Evolutionary conservation across 2,329 filamentous ascomycete species (phyloP), one percentile per base, ranked within the genome.

Genomic region (Malbranchea cinnamomea): DNA sequence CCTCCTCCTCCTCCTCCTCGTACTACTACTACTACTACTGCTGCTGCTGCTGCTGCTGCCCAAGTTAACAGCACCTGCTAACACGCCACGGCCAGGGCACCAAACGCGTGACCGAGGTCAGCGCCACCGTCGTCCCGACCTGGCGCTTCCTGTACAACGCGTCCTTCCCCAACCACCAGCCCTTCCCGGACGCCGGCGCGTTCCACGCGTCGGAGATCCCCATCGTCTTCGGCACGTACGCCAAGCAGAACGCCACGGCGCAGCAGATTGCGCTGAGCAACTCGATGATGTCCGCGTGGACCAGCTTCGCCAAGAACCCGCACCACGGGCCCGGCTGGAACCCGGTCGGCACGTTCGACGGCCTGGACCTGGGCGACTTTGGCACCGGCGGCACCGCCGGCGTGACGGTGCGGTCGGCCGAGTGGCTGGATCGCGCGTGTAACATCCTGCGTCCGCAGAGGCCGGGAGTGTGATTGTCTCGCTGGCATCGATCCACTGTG

Each of bases 71-170:
- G n/a, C n/a, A 23, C 11, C 11, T 23, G 10, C 21, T 23, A 23
- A 23, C 21, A 23, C 10, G 11, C 10, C 21, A 1, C 10, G 11
- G 10, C 21, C 11, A 23, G 21, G 5, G 10, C 21, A 11, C 24
- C 24, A 26, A 26, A 26, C 10, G 13, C n/a, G n/a, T 26, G n/a
- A 9, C 24, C 10, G 13, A 26, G 15, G 24, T 5, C 13, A 9
- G 9, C 13, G 10, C 24, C 13, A 11, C 24, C 5, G n/a, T 11
- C n/a, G 24, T 26, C 6, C 27, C 25, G n/a, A 39, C 47, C 16
- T 57, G 50, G 51, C 41, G 51, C 13, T 57, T 54, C 40, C 48
- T 49, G 30, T 56, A 48, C 44, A 56, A 54, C 31, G 48, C 49
- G 23, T 39, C 42, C 4, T 54, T 53, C 37, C 32, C 42, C 8